Evolutionary conservation across 2,329 filamentous ascomycete species (phyloP).

Genomic region (Tricladium varicosporioides): DNA sequence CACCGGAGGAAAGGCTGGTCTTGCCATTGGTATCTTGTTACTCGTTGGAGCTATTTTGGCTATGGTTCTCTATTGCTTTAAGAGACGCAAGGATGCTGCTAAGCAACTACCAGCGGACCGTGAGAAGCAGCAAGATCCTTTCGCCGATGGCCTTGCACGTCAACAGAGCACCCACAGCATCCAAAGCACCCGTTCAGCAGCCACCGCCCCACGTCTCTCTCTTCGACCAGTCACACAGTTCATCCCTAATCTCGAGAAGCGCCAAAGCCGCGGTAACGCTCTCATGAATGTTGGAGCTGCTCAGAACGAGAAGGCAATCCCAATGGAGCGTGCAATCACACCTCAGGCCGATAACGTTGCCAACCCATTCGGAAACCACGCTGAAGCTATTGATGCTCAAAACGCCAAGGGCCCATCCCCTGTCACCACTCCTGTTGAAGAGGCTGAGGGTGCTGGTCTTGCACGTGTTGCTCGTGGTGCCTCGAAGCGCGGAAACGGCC

Average conservation of each 20-base stretch:
- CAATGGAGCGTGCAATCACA: constrained; percentile 42
- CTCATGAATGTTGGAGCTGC: constrained; percentile 35
- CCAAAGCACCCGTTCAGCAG: constrained; percentile 28
- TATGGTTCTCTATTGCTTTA: constrained; percentile 70
- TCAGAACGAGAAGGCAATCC: constrained; percentile 33
- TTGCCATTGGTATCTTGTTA: constrained; percentile 78
- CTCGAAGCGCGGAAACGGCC: constrained; percentile 54
- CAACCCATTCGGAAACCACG: constrained; percentile 71
- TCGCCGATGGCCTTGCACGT: constrained; percentile 6
- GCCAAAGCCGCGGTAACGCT: constrained; percentile 47
- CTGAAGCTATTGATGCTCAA: constrained; percentile 46
- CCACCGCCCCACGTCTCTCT: constrained; percentile 74
- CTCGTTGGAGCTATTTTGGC: constrained; percentile 64
- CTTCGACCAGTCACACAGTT: constrained; percentile 83
- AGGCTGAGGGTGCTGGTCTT: constrained; percentile 25
- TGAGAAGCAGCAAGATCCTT: constrained; percentile 13
- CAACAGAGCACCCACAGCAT: constrained; percentile 5
- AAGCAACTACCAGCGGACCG: constrained; percentile 46
- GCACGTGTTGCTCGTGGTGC: constrained; percentile 48
- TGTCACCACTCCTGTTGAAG: constrained; percentile 17
- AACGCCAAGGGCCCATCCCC: constrained; percentile 41
- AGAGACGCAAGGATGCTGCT: constrained; percentile 71
- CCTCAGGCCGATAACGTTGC: constrained; percentile 49
- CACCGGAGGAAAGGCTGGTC: constrained; percentile 64
- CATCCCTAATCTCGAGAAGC: constrained; percentile 63